Conservation (phyloP, 2,329 filamentous ascomycete genomes). For the Nothomitra cinnamomea region DNA sequence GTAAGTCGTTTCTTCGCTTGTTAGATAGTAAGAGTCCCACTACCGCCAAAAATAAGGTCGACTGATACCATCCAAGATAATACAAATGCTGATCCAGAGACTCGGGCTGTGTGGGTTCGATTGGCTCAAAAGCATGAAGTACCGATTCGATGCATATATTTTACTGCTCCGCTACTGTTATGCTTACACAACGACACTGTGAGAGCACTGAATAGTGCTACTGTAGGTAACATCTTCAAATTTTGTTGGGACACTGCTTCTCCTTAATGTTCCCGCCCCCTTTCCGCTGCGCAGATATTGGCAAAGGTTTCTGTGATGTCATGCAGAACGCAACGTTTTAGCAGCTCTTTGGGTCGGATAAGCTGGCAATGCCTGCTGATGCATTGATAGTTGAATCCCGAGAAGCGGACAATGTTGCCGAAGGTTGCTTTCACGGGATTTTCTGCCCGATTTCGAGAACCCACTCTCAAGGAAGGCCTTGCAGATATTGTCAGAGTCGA, state of each 20-base stretch:
- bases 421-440: conserved; percentile 68
- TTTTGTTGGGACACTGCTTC: not conserved
- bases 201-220: conserved; percentile 40
- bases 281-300: not conserved
- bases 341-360: not conserved
- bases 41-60: not conserved
- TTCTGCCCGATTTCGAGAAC: conserved; percentile 53
- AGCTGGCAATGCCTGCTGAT: not conserved
- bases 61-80: conserved; percentile 50
- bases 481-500: conserved; percentile 58
- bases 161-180: conserved; percentile 53
- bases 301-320: not conserved
- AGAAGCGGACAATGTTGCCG: conserved; percentile 56
- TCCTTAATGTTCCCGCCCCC: not conserved
- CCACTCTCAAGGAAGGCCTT: conserved; percentile 62
- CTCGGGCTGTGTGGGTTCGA: conserved; percentile 59
- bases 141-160: conserved; percentile 71
- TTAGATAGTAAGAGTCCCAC: not conserved
- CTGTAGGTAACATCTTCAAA: conserved; percentile 13
- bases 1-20: conserved; percentile 31
- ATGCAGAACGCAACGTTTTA: not conserved
- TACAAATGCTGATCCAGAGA: conserved; percentile 75
- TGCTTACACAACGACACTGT: conserved; percentile 80
- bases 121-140: conserved; percentile 54
- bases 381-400: conserved; percentile 53